Evolutionary conservation across 768 basidiomycete genomes (phyloP).

Genomic region (Tricholoma saponaceum): DNA sequence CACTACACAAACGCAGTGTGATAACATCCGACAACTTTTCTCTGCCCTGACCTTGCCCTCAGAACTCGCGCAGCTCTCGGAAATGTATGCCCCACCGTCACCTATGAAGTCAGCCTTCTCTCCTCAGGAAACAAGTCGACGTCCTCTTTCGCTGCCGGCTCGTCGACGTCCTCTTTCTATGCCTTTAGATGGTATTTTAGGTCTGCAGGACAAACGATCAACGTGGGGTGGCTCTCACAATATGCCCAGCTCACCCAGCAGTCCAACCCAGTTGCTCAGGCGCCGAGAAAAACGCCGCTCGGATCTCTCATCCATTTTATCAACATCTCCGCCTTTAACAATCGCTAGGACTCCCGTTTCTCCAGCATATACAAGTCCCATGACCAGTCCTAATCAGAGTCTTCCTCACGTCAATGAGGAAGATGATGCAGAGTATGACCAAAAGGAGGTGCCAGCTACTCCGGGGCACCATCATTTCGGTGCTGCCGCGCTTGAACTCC

Average conservation of each 20-base stretch:
- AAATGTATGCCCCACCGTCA: slow-evolving; percentile 87
- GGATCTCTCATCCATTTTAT: slow-evolving; percentile 47
- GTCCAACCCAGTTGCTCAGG: slow-evolving; percentile 38
- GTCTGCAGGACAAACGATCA: slow-evolving; percentile 47
- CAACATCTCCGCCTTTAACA: slow-evolving; percentile 16
- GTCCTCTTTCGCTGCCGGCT: slow-evolving; percentile 44
- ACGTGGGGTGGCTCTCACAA: slow-evolving; percentile 75
- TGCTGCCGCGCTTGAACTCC: slow-evolving; percentile 56
- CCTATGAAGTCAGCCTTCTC: slow-evolving; percentile 34
- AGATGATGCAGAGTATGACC: slow-evolving; percentile 18
- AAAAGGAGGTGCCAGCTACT: slow-evolving; percentile 12
- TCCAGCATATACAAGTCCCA: slow-evolving; percentile 10
- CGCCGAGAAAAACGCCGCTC: slow-evolving; percentile 51
- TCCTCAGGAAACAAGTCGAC: slow-evolving; percentile 22
- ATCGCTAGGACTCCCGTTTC: slow-evolving; percentile 37
- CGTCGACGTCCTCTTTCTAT: slow-evolving; percentile 24
- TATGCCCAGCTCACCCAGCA: slow-evolving; percentile 43
- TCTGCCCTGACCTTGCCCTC: slow-evolving; percentile 69
- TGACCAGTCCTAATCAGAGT: slow-evolving; percentile 6
- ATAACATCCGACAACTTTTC: slow-evolving; percentile 76
- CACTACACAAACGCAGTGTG: slow-evolving; percentile 76
- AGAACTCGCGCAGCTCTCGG: slow-evolving; percentile 72
- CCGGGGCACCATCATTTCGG: slow-evolving; percentile 44
- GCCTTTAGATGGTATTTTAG: slow-evolving; percentile 18
- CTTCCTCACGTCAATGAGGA: slow-evolving; percentile 26